Evolutionary conservation across 2,329 filamentous ascomycete genomes (phyloP), one percentile per base, ranked within the genome.

Genomic region (Stemphylium beticola): DNA sequence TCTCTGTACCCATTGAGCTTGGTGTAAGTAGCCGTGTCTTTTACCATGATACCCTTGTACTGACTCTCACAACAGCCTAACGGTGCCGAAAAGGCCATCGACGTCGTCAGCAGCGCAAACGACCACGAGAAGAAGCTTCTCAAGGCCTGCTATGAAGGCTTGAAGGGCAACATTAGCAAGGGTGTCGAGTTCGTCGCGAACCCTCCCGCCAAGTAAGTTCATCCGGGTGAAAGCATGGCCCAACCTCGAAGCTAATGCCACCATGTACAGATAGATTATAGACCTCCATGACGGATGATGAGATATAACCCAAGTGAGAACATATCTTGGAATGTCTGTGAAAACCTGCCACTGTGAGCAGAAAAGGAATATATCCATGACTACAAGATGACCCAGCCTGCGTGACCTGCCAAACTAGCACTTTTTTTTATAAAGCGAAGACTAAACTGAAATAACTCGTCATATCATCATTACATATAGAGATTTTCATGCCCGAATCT

Each of bases 1-100:
- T 99, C 86, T 96, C 95, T 55, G 92, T 96, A 50, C 93, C 93
- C 58, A 86, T 98, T 66, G 91, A 96, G 81, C 92, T 99, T 67
- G 95, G 95, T 74, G 92, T 96, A 89, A 82, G 91, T 84, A 48
- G 17, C 20, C n/a, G 18, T 11, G 3, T 29, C 8, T 20, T 6
- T 41, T n/a, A n/a, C 3, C 6, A 7, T 8, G 29, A 14, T 29
- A 7, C 41, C 15, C 5, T 2, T 31, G 31, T 14, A 39, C 65
- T 72, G 38, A 76, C 59, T 12, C 12, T 29, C 33, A 31, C 52
- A 63, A 45, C 67, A 96, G 92, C 83, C 87, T 75, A 87, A 87
- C 68, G 95, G 95, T 78, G 92, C 85, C 53, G 89, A 95, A 81
- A 95, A 95, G 82, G 92, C 87, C 68, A 83, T 84, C 72, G 92